Base-by-base conservation (phyloP, 2,329 filamentous ascomycete species). In the Trichophyton mentagrophytes region DNA sequence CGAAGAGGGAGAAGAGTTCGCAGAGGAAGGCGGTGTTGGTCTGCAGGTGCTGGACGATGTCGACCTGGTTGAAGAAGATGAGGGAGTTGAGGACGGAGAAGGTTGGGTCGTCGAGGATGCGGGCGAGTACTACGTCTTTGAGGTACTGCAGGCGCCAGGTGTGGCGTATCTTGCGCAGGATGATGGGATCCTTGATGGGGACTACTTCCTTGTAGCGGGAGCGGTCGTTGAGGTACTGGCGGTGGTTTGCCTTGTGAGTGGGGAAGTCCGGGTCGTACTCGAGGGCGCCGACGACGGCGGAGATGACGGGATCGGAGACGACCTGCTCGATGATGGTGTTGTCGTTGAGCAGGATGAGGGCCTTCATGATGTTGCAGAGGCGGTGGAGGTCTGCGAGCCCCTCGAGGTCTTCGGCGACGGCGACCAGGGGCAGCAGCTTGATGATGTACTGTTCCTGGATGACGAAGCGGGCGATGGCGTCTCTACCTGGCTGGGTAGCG, bases 241-340 rank as follows among this genome's bases (percentile, higher is more conserved):
- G 85, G 71, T 99, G 93, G 70, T 97, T 97, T 25, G 93, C 92
- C 73, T 96, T 97, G 79, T 97, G 93, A 62, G 87, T 90, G 5
- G 93, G 93, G 68, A 97, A 99, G 74, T 99, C 93, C 0, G 93
- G 92, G 69, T 99, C 93, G 76, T 97, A 99, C 78, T 99, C 93
- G 64, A 99, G 79, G 25, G 93, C 93, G 63, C 93, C 93, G 42
- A 99, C 91, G 27, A 97, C 92, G 17, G 92, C 93, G 66, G 95
- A 77, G 51, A 97, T 85, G 66, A 91, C 87, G 61, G 90, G 85
- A 74, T 97, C 92, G 13, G 88, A 89, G 27, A 99, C 91, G 13
- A 92, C 88, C 67, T 90, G 86, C 74, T 99, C 93, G 69, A 99
- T 96, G 65, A 99, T 95, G 62, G 85, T 82, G 33, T 88, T 95